Evolutionary conservation across 139 green algal species (phyloP), one percentile per base, ranked within the genome.

Genomic region (Auxenochlorella pyrenoidosa): DNA sequence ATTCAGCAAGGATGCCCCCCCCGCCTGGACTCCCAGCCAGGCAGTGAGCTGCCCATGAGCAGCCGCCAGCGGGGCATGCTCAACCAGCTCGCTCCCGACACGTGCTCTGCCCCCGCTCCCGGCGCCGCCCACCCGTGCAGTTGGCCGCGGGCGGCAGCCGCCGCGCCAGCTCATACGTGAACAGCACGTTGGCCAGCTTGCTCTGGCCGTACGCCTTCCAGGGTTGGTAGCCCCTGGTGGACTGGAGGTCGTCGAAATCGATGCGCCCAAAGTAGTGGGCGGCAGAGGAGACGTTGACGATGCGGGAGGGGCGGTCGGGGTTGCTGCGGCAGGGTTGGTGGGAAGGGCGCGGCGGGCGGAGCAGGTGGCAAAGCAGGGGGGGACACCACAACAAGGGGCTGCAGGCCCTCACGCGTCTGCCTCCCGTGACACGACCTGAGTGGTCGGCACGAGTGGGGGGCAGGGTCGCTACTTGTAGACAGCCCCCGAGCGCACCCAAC

Each of bases 141-240:
- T 76, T 77, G 75, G 59, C 80, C 26, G 36, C 28, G 40, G 66
- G 80, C 40, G 40, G 58, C 79, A 96, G 82, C 30, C 92, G 83
- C 36, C 90, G 88, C 0, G 90, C 91, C 36, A 99, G 90, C 93
- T 98, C 97, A 65, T 95, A 96, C 1, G 96, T 94, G 89, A 98
- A 98, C 73, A 98, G 85, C 24, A 98, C 88, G 86, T 99, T 98
- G 21, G 96, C 95, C 19, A 98, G 92, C 92, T 99, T 98, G 44
- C 93, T 95, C 89, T 97, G 94, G 26, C 88, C 91, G 81, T 96
- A 96, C 6, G 89, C 91, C 5, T 66, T 28, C 92, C 92, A 96
- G 0, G 70, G 28, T 26, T 90, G 44, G 88, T 96, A 97, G 16
- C 15, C 84, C 32, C 36, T 26, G 21, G 89, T 87, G 41, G 75